Conservation (phyloP, 257 asterid genomes). For the Dorcoceras hygrometricum region DNA sequence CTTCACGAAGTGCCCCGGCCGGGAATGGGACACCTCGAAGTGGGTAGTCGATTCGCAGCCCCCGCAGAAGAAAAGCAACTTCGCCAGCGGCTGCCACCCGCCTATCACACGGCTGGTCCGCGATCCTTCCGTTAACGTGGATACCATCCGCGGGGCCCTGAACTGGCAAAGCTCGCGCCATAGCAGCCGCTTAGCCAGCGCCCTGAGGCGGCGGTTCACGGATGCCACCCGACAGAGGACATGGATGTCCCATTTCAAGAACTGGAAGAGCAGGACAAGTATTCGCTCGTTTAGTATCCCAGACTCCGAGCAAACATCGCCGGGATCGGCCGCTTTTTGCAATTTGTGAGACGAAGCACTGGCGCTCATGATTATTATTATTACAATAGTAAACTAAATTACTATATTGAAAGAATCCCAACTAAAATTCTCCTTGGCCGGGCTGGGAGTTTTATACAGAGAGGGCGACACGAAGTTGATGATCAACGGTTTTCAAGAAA, state of each 20-base stretch:
- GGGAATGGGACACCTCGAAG: constrained; percentile 32
- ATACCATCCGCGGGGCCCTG: constrained; percentile 60
- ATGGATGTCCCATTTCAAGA: constrained; percentile 65
- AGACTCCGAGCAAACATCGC: constrained; percentile 26
- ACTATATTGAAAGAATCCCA: background rate
- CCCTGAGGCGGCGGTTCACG: constrained; percentile 56
- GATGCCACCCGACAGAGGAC: constrained; percentile 46
- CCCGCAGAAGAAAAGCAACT: constrained; percentile 71
- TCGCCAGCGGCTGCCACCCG: constrained; percentile 79
- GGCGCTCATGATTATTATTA: background rate
- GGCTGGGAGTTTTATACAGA: background rate
- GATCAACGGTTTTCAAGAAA: background rate
- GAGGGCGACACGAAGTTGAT: background rate
- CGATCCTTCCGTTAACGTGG: constrained; percentile 38
- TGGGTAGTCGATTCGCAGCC: constrained; percentile 61
- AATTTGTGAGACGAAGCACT: constrained; percentile 22
- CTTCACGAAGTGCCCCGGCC: constrained; percentile 56
- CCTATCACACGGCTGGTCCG: constrained; percentile 43
- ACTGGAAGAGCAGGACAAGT: constrained; percentile 45
- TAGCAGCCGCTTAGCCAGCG: constrained; percentile 58
- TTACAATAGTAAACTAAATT: too few relatives aligned
- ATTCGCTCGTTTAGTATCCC: constrained; percentile 63
- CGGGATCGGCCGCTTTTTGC: constrained; percentile 30
- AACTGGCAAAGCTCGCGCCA: constrained; percentile 71
- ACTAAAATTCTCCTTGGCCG: background rate